Conservation (phyloP, 192 early-diverging fungal genomes). For the Powellomyces hirtus region DNA sequence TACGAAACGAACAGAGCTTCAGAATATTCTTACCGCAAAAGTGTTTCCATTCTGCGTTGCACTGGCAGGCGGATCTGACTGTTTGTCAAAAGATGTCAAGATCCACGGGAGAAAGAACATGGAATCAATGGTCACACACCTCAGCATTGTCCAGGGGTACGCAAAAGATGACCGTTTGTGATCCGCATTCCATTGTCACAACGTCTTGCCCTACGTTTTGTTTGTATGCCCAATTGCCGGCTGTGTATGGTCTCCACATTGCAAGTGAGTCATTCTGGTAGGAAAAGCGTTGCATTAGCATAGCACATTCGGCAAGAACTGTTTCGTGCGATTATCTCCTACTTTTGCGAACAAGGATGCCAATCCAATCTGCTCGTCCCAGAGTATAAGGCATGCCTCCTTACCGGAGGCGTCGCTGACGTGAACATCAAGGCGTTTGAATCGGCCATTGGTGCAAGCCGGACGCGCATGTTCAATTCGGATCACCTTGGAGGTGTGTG, state of each 20-base stretch:
- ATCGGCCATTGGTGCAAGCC: background rate
- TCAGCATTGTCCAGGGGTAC: conserved; percentile 7
- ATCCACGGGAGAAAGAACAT: no score
- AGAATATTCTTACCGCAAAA: no score
- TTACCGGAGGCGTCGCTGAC: conserved; percentile 8
- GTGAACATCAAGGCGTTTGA: conserved; percentile 9
- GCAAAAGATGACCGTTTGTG: conserved; percentile 15
- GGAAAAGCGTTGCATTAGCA: background rate
- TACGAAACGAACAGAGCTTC: no score
- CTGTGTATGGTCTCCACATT: conserved; percentile 10
- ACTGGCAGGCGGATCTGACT: no score
- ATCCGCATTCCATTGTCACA: conserved; percentile 9
- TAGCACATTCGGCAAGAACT: no score
- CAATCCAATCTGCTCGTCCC: conserved; percentile 26
- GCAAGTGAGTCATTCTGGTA: conserved; percentile 4
- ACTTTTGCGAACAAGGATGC: conserved; percentile 21
- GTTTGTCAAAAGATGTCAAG: no score
- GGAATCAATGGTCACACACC: no score
- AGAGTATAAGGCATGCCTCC: background rate
- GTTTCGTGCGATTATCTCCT: no score
- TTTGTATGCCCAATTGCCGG: background rate
- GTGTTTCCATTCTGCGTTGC: no score
- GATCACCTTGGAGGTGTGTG: no score
- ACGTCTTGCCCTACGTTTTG: background rate
- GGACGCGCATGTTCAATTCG: background rate